A percentile compares a stretch with the other conserved stretches of the same genome.
Evolutionary conservation across 768 basidiomycete species (phyloP).

Genomic region (Mycena floridula): DNA sequence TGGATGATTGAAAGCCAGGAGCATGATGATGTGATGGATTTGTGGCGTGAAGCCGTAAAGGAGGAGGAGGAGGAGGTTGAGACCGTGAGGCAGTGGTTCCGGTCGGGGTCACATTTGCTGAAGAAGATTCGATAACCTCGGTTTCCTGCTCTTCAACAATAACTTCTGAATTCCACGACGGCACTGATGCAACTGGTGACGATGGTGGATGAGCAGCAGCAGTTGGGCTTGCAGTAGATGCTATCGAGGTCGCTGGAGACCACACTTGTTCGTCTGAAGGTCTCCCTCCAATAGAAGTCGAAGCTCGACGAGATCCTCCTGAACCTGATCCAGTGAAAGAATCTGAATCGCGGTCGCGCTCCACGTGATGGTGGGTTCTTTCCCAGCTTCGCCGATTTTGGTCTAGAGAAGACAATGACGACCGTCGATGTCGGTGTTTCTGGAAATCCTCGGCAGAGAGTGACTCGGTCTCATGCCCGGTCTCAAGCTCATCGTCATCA

Average conservation of each 20-base stretch:
- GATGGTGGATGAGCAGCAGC: background rate
- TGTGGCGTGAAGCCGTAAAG: too few relatives aligned
- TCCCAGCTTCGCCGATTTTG: background rate
- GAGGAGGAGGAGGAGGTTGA: background rate
- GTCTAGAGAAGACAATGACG: background rate
- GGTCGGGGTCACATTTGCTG: too few relatives aligned
- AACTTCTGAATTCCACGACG: too few relatives aligned
- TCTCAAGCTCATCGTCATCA: constrained; percentile 24
- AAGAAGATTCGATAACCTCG: background rate
- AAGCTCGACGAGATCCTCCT: background rate
- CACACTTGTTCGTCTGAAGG: constrained; percentile 4
- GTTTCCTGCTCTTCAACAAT: constrained; percentile 7
- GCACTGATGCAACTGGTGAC: too few relatives aligned
- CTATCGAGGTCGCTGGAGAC: background rate
- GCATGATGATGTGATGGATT: too few relatives aligned
- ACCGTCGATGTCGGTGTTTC: too few relatives aligned
- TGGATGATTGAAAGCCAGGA: too few relatives aligned
- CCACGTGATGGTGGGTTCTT: background rate
- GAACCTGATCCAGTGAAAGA: background rate
- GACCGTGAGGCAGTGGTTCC: too few relatives aligned
- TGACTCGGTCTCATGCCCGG: too few relatives aligned
- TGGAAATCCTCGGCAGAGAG: too few relatives aligned
- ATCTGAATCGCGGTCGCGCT: background rate
- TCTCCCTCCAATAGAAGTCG: constrained; percentile 2
- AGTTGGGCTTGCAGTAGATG: background rate